phyloP scores from a whole-genome alignment of 257 asterid species.

The Oldenlandia corymbosa region DNA sequence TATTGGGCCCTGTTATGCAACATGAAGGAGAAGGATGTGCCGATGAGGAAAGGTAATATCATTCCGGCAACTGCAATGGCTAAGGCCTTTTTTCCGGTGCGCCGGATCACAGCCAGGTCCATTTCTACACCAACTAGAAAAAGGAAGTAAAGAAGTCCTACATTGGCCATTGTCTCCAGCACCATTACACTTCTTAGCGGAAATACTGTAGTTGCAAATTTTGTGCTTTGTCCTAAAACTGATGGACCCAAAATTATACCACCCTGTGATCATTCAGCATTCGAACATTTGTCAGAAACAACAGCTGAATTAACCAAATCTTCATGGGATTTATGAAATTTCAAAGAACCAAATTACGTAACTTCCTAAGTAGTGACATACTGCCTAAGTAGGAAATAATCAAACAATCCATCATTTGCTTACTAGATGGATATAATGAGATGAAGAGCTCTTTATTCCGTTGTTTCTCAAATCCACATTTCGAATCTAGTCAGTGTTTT shows the following conservation, averaged over 20 bases:
- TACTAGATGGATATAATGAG: not conserved
- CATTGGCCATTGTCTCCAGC: conserved; percentile 92
- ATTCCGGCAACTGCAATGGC: conserved; percentile 65
- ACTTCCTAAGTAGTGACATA: too few relatives aligned
- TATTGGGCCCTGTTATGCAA: conserved; percentile 41
- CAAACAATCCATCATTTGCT: not conserved
- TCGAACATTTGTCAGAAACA: not conserved
- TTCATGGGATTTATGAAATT: not conserved
- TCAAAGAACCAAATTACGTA: too few relatives aligned
- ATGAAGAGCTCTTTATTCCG: not conserved
- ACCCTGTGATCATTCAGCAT: conserved; percentile 43
- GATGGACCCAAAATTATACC: conserved; percentile 92
- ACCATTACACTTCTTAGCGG: conserved; percentile 94
- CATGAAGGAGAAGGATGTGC: conserved; percentile 53
- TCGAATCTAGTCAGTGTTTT: too few relatives aligned
- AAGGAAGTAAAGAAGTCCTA: conserved; percentile 85
- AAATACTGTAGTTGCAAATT: conserved; percentile 49
- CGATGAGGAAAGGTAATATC: conserved; percentile 70
- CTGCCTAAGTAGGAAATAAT: too few relatives aligned
- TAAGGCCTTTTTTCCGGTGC: conserved; percentile 61
- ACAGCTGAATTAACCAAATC: not conserved
- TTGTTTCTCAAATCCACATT: too few relatives aligned
- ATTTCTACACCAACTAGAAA: conserved; percentile 91
- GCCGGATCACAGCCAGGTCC: conserved; percentile 73
- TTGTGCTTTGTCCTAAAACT: conserved; percentile 48